These are phyloP conservation scores for Euphorbia peplus DNA, from an alignment of 345 rosid species.

Conservation along the genomic window DNA sequence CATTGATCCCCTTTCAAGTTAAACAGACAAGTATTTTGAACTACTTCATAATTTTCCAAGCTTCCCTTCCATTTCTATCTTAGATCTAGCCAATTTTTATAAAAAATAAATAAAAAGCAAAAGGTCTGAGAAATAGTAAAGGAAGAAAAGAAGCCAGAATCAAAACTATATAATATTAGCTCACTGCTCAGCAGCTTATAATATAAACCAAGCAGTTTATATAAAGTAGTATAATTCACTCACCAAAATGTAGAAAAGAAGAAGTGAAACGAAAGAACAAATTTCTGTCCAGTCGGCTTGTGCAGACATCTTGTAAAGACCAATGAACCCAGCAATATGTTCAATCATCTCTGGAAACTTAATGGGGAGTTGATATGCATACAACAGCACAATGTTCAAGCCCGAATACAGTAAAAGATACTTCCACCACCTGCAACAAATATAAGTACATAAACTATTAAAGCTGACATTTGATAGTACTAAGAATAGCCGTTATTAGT, in stretches of 20 bases:
- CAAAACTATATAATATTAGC: not conserved
- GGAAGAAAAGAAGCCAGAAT: not conserved
- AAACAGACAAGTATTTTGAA: not conserved
- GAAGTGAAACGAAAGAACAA: constrained; percentile 41
- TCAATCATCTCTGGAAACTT: constrained; percentile 28
- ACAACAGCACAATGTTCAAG: constrained; percentile 42
- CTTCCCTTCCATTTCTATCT: not conserved
- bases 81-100: not conserved
- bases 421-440: constrained; percentile 51
- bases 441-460: constrained; percentile 14
- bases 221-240: constrained; percentile 9
- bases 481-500: constrained; percentile 1
- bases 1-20: not conserved
- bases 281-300: constrained; percentile 42
- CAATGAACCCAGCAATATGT: constrained; percentile 36
- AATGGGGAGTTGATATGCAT: constrained; percentile 46
- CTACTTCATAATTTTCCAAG: not conserved
- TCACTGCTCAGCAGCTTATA: not conserved
- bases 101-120: not conserved
- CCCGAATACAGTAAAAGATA: constrained; percentile 46
- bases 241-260: constrained; percentile 48
- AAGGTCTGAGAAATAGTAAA: not conserved
- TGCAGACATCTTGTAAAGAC: constrained; percentile 45
- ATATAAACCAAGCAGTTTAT: not conserved
- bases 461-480: constrained; percentile 5